Evolutionary conservation across 23 red algal species (phyloP).

Genomic region (Gracilaria gracilis): DNA sequence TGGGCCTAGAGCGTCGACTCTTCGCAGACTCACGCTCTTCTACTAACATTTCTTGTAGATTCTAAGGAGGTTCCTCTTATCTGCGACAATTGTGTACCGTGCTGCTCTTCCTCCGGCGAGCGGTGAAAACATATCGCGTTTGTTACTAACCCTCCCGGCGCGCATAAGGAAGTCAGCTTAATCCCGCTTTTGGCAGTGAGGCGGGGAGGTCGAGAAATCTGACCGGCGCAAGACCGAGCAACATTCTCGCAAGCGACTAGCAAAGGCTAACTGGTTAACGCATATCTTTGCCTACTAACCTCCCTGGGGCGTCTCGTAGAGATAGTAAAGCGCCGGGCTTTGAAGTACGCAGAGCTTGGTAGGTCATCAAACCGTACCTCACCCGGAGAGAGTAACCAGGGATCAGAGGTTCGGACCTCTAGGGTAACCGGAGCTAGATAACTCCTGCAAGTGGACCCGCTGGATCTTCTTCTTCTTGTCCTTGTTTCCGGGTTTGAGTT

Average conservation of each 20-base stretch:
- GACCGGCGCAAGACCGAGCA: neutral
- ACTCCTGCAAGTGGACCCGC: neutral
- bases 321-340: neutral
- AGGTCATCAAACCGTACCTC: neutral
- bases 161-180: too few relatives aligned
- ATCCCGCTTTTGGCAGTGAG: too few relatives aligned
- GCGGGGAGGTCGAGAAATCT: too few relatives aligned
- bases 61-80: too few relatives aligned
- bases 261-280: neutral
- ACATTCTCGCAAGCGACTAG: constrained; percentile 1
- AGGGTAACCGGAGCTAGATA: neutral
- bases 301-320: constrained; percentile 16
- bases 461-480: neutral
- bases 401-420: constrained; percentile 4
- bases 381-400: constrained; percentile 15
- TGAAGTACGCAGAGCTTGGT: constrained; percentile 3
- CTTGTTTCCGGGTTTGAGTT: constrained; percentile 8
- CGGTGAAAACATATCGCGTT: too few relatives aligned
- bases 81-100: too few relatives aligned
- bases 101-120: too few relatives aligned
- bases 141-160: too few relatives aligned
- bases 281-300: neutral
- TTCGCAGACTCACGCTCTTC: too few relatives aligned
- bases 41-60: too few relatives aligned
- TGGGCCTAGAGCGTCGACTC: too few relatives aligned